Base-by-base conservation (phyloP, 2,329 filamentous ascomycete species). In the Leptographium wingfieldii region DNA sequence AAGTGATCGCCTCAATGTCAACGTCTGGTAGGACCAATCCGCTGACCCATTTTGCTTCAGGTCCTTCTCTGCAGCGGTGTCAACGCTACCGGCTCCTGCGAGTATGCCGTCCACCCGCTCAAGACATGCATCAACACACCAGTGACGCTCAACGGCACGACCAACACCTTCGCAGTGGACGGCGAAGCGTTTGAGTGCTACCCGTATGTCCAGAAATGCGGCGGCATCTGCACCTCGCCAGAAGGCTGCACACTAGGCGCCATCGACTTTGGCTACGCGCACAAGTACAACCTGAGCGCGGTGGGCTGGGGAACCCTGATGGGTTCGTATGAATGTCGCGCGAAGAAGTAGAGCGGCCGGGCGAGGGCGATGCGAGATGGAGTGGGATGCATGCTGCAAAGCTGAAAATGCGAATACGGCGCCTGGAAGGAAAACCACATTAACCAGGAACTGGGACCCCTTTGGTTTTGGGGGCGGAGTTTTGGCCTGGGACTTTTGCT, bases 111-210 rank as follows among this genome's bases (percentile, higher is more conserved):
- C 53, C 78, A 77, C 67, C 56, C 72, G 14, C 66, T 81, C 54
- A 58, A 72, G 5, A 70, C 69, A 53, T 82, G 79, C 69, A 69
- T 77, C 67, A 70, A 80, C 68, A 70, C 81, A 58, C 66, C 71
- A 2, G 61, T 65, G 10, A 71, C 71, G n/a, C 76, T 73, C 61
- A 27, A n/a, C 52, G 52, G 40, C 57, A 67, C 67, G 63, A 63
- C 68, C 49, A 77, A 79, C 67, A 81, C 79, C 0, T 81, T 82
- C 65, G 76, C 76, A 2, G 76, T 76, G 9, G 78, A 81, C 62
- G 76, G 73, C 46, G 78, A 77, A 54, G 64, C 64, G 48, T 80
- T 81, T 63, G 69, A 66, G 63, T 82, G 79, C 70, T 77, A 70
- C 66, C 78, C 77, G 3, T 74, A 73, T 61, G 67, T 72, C 9